phyloP scores from a whole-genome alignment of 495 filamentous ascomycete species.

The Xylaria nigripes region DNA sequence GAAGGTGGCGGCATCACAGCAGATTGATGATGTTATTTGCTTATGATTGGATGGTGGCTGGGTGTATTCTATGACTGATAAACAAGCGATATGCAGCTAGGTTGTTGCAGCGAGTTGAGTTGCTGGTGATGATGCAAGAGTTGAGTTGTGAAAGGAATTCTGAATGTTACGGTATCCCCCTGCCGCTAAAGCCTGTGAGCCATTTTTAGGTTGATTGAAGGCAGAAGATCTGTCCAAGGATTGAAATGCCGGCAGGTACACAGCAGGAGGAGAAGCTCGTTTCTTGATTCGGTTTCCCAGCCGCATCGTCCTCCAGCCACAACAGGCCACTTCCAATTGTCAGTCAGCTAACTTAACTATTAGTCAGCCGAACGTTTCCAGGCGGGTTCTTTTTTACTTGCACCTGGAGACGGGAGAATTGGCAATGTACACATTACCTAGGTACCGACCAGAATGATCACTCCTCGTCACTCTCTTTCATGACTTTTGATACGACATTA shows the following conservation, averaged over 20 bases:
- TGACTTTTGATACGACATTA: neutral
- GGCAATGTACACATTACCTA: too few species aligned
- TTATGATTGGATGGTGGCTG: conserved; percentile 2
- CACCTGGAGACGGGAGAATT: too few species aligned
- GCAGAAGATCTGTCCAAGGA: neutral
- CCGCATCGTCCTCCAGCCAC: neutral
- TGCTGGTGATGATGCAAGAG: neutral
- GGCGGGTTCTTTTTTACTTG: neutral
- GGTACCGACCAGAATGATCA: too few species aligned
- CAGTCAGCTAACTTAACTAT: neutral
- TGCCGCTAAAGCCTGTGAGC: too few species aligned
- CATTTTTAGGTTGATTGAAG: too few species aligned
- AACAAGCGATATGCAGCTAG: neutral
- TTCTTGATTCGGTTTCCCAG: neutral
- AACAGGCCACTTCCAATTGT: neutral
- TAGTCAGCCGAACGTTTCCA: neutral
- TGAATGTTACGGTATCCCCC: too few species aligned
- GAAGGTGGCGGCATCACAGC: neutral
- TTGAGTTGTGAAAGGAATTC: too few species aligned
- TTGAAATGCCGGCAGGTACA: too few species aligned
- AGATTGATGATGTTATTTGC: neutral
- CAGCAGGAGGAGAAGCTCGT: neutral
- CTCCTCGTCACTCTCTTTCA: neutral
- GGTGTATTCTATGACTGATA: neutral
- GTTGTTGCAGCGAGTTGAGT: neutral